Conservation (phyloP, 2,329 filamentous ascomycete species). For the Fusarium buharicum region DNA sequence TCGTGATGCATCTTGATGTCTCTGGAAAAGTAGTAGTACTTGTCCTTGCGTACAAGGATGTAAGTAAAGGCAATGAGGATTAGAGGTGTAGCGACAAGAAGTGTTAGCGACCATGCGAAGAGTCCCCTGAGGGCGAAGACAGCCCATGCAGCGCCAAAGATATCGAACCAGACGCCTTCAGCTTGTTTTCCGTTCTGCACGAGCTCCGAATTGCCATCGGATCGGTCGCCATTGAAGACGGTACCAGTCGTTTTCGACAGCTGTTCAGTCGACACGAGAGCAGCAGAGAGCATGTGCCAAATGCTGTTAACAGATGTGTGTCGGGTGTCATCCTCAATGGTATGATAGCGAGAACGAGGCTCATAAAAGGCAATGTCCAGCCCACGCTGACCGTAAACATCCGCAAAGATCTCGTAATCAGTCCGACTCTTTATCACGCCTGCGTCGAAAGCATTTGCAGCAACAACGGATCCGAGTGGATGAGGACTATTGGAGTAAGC, state of each 20-base stretch:
- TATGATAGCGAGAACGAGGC: conserved; percentile 89
- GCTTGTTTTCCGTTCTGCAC: conserved; percentile 73
- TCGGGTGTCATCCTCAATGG: conserved; percentile 83
- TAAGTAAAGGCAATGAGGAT: conserved; percentile 75
- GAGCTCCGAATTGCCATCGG: conserved; percentile 66
- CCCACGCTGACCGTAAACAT: conserved; percentile 81
- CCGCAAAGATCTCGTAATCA: conserved; percentile 86
- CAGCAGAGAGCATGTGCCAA: conserved; percentile 95
- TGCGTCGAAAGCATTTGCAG: conserved; percentile 83
- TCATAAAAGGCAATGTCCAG: conserved; percentile 92
- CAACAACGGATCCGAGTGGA: conserved; percentile 86
- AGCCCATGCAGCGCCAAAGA: conserved; percentile 83
- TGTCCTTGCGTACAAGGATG: conserved; percentile 75
- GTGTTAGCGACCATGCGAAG: conserved; percentile 86
- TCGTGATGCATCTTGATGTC: conserved; percentile 64
- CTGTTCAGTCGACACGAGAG: conserved; percentile 76
- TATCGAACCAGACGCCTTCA: conserved; percentile 90
- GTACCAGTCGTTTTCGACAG: conserved; percentile 75
- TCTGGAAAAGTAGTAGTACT: conserved; percentile 87
- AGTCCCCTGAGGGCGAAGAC: conserved; percentile 83
- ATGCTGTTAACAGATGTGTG: conserved; percentile 78
- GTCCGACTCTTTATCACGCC: conserved; percentile 86
- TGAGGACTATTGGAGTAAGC: conserved; percentile 77
- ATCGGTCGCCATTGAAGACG: conserved; percentile 70
- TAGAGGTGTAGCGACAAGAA: conserved; percentile 83